These are phyloP conservation scores for Glycine latifolia DNA, from an alignment of 306 rosid genomes.

Conservation along the genomic window DNA sequence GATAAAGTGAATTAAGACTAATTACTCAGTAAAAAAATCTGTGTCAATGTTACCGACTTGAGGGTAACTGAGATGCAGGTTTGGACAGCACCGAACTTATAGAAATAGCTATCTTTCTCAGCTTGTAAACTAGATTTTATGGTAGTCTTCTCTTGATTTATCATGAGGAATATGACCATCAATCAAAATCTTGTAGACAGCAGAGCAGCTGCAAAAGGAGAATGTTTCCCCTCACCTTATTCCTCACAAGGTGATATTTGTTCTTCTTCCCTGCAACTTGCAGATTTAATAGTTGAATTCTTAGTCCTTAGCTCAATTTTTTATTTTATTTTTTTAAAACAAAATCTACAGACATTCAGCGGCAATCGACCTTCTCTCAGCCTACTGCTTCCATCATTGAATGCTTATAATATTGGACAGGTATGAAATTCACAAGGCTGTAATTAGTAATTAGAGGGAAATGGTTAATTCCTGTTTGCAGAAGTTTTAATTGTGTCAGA, in stretches of 20 bases:
- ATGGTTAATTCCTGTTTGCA: not conserved
- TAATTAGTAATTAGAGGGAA: constrained; percentile 30
- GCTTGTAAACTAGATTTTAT: not conserved
- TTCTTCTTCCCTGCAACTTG: constrained; percentile 31
- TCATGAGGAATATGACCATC: constrained; percentile 41
- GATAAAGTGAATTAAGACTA: constrained; percentile 1
- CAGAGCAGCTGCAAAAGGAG: constrained; percentile 77
- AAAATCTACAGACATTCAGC: constrained; percentile 66
- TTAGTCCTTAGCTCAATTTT: constrained; percentile 37
- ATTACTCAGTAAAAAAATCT: not conserved
- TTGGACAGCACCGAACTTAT: not conserved
- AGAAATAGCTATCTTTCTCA: not conserved
- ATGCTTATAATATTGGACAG: constrained; percentile 89
- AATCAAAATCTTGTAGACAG: constrained; percentile 58
- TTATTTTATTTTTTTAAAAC: not conserved
- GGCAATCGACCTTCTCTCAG: constrained; percentile 92
- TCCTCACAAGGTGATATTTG: constrained; percentile 76
- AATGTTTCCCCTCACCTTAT: constrained; percentile 78
- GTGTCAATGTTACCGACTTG: not conserved
- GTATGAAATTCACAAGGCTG: constrained; percentile 41
- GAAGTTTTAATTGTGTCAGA: constrained; percentile 5
- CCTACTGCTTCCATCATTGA: constrained; percentile 76
- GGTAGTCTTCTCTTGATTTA: not conserved
- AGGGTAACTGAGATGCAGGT: not conserved
- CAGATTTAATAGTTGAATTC: constrained; percentile 22